Evolutionary conservation across 78 protist genomes (phyloP), one percentile per base, ranked within the genome.

Genomic region (Fonticula alba): DNA sequence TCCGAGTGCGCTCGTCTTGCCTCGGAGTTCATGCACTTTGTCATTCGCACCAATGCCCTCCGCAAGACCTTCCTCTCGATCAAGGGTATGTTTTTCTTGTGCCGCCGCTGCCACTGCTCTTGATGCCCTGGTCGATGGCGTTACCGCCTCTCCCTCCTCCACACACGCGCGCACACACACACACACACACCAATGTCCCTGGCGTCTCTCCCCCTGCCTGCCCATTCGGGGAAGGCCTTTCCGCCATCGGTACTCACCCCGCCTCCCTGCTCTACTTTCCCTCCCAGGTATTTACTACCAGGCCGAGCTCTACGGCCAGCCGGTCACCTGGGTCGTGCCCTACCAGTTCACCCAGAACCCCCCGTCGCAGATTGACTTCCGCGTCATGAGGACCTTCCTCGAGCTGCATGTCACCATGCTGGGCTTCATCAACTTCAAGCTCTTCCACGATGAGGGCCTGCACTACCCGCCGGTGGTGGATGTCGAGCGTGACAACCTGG

Each of bases 321-420:
- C 71, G 17, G 49, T 95, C 69, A 85, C 91, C 19, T 95, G 96
- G 96, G 24, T 87, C 10, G 83, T 66, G 29, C 99, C 99, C 10
- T 67, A 89, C 82, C 36, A 73, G 64, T 80, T 75, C 60, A 54
- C 41, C 4, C 68, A 41, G 47, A 40, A 50, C 49, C 32, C 43
- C 9, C 73, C 79, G 37, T 22, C 20, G 35, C 76, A 79, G 17
- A 82, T 87, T 0, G 91, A 83, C 53, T 69, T 72, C 72, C 80
- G 82, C 47, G 85, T 91, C 14, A 78, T 88, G 86, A 58, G 52
- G 36, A 73, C 82, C 14, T 94, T 91, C 71, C 68, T 89, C 7
- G 87, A 87, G 64, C 70, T 91, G 62, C 85, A 94, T 74, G 49
- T 49, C 35, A 72, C 72, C 22, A 56, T 83, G 59, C 4, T 87